phyloP scores from a whole-genome alignment of 768 basidiomycete species.

The Lactarius sp. region DNA sequence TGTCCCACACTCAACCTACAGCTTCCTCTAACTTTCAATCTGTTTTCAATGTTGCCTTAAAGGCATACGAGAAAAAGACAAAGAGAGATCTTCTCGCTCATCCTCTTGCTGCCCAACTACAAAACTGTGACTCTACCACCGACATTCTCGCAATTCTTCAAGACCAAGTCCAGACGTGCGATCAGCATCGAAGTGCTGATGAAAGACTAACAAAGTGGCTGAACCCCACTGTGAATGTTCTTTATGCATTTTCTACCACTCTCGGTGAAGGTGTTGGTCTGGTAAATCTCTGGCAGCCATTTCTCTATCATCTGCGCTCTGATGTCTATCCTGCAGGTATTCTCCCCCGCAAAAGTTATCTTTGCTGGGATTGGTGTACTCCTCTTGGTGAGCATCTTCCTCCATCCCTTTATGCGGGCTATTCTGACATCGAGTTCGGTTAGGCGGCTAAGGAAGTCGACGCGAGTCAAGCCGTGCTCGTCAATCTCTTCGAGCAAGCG shows the following conservation, averaged over 20 bases:
- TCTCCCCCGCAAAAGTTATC: background rate
- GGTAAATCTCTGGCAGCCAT: background rate
- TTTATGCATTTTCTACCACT: background rate
- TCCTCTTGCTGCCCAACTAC: background rate
- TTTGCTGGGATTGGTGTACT: slow-evolving; percentile 3
- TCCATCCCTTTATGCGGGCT: background rate
- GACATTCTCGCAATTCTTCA: background rate
- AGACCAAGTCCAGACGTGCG: background rate
- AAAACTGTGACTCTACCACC: background rate
- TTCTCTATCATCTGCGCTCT: background rate
- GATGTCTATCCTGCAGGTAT: background rate
- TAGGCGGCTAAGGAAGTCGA: slow-evolving; percentile 3
- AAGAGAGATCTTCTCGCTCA: background rate
- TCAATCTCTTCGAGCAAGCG: background rate
- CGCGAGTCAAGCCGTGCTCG: background rate
- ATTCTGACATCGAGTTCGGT: background rate
- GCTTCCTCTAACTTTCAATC: background rate
- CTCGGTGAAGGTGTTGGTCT: background rate
- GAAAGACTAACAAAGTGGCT: slow-evolving; percentile 2
- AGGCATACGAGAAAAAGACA: background rate
- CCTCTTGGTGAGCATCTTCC: background rate
- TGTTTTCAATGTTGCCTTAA: slow-evolving; percentile 1
- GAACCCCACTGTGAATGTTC: background rate
- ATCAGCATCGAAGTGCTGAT: background rate
- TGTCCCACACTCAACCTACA: background rate